Percentiles rank a stretch among this genome's conserved stretches.
phyloP scores from a whole-genome alignment of 2,329 filamentous ascomycete genomes.

The Fusarium tjaetaba region DNA sequence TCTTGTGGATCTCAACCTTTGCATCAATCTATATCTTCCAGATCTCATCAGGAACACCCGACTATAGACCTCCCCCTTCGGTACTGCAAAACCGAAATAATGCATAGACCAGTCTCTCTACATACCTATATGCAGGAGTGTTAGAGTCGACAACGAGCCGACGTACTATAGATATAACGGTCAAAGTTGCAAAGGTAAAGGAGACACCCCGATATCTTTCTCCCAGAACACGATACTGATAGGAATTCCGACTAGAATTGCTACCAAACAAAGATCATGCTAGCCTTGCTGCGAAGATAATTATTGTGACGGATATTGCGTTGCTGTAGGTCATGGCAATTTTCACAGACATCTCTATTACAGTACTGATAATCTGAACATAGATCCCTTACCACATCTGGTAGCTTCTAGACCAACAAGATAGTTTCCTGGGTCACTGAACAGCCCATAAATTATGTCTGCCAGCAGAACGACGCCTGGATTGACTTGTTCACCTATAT shows the following conservation, averaged over 20 bases:
- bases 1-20: background rate
- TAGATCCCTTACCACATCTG: too few species aligned
- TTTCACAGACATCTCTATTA: too few species aligned
- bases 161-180: too few species aligned
- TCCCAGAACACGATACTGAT: background rate
- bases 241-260: background rate
- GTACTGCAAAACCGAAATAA: background rate
- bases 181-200: background rate
- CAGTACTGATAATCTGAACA: too few species aligned
- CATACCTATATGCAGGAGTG: too few species aligned
- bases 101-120: background rate
- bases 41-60: background rate
- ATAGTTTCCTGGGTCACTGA: background rate
- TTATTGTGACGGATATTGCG: too few species aligned
- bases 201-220: background rate
- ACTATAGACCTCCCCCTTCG: background rate
- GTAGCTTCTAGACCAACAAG: background rate
- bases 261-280: too few species aligned
- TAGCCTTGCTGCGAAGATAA: too few species aligned
- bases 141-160: too few species aligned
- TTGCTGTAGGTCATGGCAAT: too few species aligned
- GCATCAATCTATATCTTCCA: background rate
- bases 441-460: too few species aligned
- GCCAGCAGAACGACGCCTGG: background rate
- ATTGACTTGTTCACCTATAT: background rate